phyloP scores from a whole-genome alignment of 306 rosid species.

The Gastrolobium bilobum region DNA sequence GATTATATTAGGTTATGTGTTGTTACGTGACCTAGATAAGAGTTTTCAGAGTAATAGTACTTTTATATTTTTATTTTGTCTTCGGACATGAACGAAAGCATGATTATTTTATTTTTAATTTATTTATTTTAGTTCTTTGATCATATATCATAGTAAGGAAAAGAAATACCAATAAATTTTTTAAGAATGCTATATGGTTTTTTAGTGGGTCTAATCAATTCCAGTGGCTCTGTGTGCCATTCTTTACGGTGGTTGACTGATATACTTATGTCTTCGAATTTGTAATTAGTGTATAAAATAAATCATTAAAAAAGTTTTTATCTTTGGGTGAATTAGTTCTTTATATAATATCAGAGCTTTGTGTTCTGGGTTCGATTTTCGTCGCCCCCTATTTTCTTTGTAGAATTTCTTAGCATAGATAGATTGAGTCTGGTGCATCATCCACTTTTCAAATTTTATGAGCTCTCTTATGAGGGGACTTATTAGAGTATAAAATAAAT shows the following conservation, averaged over 20 bases:
- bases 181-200: constrained; percentile 1
- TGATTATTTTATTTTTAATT: neutral
- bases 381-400: too few relatives aligned
- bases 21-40: constrained; percentile 88
- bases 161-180: neutral
- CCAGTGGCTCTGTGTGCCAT: neutral
- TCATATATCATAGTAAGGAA: neutral
- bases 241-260: constrained; percentile 9
- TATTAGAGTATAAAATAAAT: too few relatives aligned
- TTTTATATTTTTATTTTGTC: neutral
- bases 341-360: too few relatives aligned
- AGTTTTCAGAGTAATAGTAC: constrained; percentile 76
- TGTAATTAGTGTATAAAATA: neutral
- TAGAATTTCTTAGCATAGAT: too few relatives aligned
- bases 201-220: neutral
- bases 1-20: too few relatives aligned
- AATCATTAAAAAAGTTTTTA: too few relatives aligned
- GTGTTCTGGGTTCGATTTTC: too few relatives aligned
- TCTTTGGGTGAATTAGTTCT: too few relatives aligned
- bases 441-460: too few relatives aligned
- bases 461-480: constrained; percentile 31
- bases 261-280: neutral
- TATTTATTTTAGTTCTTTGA: neutral
- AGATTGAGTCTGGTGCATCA: too few relatives aligned
- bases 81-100: neutral